phyloP scores from a whole-genome alignment of 495 filamentous ascomycete genomes.

The Talaromyces proteolyticus region DNA sequence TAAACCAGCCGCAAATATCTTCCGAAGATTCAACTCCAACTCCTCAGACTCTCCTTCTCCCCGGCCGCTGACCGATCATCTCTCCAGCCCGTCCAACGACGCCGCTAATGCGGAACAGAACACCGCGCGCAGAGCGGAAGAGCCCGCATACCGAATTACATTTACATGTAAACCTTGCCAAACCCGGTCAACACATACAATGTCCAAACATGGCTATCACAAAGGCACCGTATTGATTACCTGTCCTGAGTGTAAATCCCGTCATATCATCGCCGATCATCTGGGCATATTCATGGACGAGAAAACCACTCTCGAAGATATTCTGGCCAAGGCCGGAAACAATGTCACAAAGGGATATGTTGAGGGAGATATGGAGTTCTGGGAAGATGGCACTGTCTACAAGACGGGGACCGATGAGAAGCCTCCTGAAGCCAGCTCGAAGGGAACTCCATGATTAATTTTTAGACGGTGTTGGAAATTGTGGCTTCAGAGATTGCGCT shows the following conservation, averaged over 20 bases:
- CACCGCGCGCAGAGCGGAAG: conserved; percentile 31
- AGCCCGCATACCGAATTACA: conserved; percentile 73
- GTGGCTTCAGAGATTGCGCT: neutral
- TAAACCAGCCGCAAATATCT: neutral
- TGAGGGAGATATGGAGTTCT: conserved; percentile 62
- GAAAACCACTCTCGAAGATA: conserved; percentile 29
- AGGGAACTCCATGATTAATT: neutral
- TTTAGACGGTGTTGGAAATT: no score
- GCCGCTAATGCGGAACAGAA: conserved; percentile 26
- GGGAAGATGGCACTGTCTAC: conserved; percentile 53
- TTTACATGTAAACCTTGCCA: conserved; percentile 92
- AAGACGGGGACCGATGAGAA: conserved; percentile 8
- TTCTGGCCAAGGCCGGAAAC: conserved; percentile 27
- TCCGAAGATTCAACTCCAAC: conserved; percentile 25
- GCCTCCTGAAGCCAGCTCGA: neutral
- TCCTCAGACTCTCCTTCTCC: conserved; percentile 10
- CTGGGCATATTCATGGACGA: conserved; percentile 47
- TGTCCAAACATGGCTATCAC: conserved; percentile 94
- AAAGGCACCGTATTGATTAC: conserved; percentile 79
- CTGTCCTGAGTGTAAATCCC: conserved; percentile 75
- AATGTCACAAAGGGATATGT: conserved; percentile 24
- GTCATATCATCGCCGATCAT: conserved; percentile 91
- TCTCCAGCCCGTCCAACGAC: conserved; percentile 15
- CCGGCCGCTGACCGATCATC: conserved; percentile 23
- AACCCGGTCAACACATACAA: conserved; percentile 63